Base-by-base conservation (phyloP, 495 filamentous ascomycete species). In the Penicillium parvum region DNA sequence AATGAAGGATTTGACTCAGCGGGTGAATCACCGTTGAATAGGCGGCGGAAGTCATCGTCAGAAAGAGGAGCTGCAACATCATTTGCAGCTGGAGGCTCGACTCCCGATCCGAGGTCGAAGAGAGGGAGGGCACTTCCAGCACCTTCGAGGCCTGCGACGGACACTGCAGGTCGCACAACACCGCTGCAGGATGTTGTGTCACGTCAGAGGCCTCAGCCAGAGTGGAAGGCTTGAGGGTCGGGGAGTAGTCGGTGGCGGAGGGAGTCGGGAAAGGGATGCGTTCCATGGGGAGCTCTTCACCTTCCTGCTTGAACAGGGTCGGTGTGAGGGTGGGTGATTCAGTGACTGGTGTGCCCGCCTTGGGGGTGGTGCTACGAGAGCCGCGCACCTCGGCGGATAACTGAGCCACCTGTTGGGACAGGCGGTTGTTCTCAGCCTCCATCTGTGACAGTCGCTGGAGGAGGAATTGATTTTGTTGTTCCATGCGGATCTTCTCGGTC, bases 161-260 rank as follows among this genome's bases (percentile, higher is more conserved):
- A 96, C 92, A 98, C 92, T 84, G 92, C 92, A 95, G 92, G 92
- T 91, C 92, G 76, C 88, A 96, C 91, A 96, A 95, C 90, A 96
- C 82, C 89, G 77, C 91, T 76, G 92, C 92, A 96, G 92, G 88
- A 96, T 95, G 91, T 95, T 95, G 91, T 96, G 90, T 90, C 92
- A 78, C 68, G 76, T 92, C 87, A 79, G 85, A 74, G 72, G 85
- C 83, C 75, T 77, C 75, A 67, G 75, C 76, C 74, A 71, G 70
- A 67, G 66, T 65, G 56, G 73, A 68, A 50, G 72, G 72, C 53
- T 69, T 62, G 9, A 76, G 58, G 39, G 62, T 73, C 9, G 70
- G 70, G 5, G 74, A 77, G 60, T 72, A 73, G 37, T 72, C 71
- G 57, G 66, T 64, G 21, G 66, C 41, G 39, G 73, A 68, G 15